Conservation (phyloP, 1,284 basidiomycete genomes). For the Rhodotorula glutinis region DNA sequence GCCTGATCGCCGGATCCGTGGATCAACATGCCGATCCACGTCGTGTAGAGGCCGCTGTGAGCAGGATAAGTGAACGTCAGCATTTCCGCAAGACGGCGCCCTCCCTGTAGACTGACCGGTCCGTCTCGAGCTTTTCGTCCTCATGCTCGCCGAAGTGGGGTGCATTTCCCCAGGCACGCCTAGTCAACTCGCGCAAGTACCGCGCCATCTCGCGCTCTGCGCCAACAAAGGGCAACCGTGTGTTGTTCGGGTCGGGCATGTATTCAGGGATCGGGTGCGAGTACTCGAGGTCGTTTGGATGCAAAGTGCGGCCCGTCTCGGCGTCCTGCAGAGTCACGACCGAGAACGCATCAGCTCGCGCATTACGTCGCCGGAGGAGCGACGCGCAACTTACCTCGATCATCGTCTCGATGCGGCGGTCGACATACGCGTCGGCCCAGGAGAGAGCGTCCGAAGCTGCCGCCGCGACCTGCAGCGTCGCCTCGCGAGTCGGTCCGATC, state of each 20-base stretch:
- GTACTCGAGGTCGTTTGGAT: constrained; percentile 4
- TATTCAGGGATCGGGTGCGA: background rate
- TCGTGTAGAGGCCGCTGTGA: constrained; percentile 9
- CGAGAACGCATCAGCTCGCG: background rate
- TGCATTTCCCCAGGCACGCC: background rate
- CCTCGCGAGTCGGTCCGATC: background rate
- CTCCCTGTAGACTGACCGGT: constrained; percentile 10
- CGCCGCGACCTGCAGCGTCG: constrained; percentile 1
- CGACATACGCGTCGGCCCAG: constrained; percentile 20
- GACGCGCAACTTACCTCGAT: constrained; percentile 33
- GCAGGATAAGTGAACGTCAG: background rate
- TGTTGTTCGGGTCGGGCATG: background rate
- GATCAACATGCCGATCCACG: constrained; percentile 5
- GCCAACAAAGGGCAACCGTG: constrained; percentile 13
- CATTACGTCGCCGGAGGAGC: background rate
- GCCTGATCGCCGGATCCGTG: constrained; percentile 3
- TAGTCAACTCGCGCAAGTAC: background rate
- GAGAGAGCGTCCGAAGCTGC: constrained; percentile 33
- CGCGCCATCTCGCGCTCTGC: constrained; percentile 12
- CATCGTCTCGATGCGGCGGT: constrained; percentile 15
- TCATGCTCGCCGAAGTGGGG: background rate
- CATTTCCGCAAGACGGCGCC: background rate
- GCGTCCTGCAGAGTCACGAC: constrained; percentile 3
- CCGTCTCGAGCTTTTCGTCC: constrained; percentile 13
- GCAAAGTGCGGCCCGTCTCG: constrained; percentile 3